phyloP scores from a whole-genome alignment of 2,329 filamentous ascomycete genomes.

The Diplodia corticola region DNA sequence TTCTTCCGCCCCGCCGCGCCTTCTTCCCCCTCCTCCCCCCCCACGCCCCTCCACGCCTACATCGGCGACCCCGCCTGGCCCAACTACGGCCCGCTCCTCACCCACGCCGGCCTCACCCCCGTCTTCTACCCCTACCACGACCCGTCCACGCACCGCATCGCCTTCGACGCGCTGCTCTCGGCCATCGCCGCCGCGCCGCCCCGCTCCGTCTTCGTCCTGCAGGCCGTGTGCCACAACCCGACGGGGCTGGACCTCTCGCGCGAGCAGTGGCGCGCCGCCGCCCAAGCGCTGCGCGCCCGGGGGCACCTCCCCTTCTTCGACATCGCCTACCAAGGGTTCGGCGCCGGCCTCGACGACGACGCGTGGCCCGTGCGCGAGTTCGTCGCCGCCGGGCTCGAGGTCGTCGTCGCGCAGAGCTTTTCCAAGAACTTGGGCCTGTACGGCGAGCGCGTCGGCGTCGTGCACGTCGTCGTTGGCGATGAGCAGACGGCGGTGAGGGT shows the following conservation, averaged over 20 bases:
- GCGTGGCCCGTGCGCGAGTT: conserved; percentile 34
- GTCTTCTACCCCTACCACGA: conserved; percentile 37
- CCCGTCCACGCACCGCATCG: conserved; percentile 28
- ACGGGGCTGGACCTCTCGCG: conserved; percentile 37
- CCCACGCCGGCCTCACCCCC: conserved; percentile 33
- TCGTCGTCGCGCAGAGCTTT: conserved; percentile 41
- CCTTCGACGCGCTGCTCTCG: conserved; percentile 32
- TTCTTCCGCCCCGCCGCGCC: conserved; percentile 29
- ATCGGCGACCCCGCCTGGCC: conserved; percentile 38
- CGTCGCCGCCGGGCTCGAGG: conserved; percentile 31
- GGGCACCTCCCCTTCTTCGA: conserved; percentile 40
- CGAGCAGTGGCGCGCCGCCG: conserved; percentile 37
- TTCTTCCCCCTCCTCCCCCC: background rate
- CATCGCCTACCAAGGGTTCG: conserved; percentile 43
- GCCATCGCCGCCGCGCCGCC: conserved; percentile 30
- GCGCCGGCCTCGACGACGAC: conserved; percentile 37
- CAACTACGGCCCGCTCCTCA: conserved; percentile 38
- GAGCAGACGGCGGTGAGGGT: conserved; percentile 28
- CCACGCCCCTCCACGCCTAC: conserved; percentile 31
- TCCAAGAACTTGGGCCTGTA: conserved; percentile 46
- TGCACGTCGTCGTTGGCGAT: conserved; percentile 31
- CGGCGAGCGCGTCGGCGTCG: conserved; percentile 39
- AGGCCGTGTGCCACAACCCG: conserved; percentile 44
- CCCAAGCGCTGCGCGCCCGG: conserved; percentile 27
- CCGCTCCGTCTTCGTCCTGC: conserved; percentile 39